Base-by-base conservation (phyloP, 495 filamentous ascomycete species). In the Podospora appendiculata region DNA sequence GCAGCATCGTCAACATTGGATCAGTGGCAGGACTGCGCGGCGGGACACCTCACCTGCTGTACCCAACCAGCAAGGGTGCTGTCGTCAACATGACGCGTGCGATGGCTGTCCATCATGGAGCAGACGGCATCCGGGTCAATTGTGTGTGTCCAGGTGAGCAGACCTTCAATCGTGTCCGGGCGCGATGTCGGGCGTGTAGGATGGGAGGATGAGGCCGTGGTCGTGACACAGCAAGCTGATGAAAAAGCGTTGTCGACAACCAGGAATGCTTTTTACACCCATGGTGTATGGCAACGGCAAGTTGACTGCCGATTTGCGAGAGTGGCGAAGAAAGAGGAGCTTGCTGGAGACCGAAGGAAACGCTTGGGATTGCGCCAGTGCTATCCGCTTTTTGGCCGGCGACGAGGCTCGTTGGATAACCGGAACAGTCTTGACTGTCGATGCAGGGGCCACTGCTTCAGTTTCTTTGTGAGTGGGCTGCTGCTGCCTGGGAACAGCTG, bases 41-140 rank as follows among this genome's bases (percentile, higher is more conserved):
- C 1, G 80, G 80, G 6, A 81, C 78, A 16, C 80, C 79, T 3
- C 70, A 78, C 65, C 52, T 85, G 2, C 61, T 84, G 8, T 85
- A 85, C 63, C 80, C 80, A 18, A 83, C 79, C 13, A 75, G 68
- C 47, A 84, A 85, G 54, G 81, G 80, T 0, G 80, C 80, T 0
- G 68, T 82, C 8, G 68, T 82, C 0, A 76, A 82, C 43, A 75
- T 83, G 76, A 82, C 79, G 9, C 57, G 79, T 13, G 77, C 76
- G 6, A 81, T 81, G 79, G 78, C 78, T 4, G 77, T 75, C 0
- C 77, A 83, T 55, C 79, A 82, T 65, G 78, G 69, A 0, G 35
- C 45, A 4, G 70, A 80, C 8, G 73, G 74, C 5, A 80, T 83
- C 39, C 54, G 79, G 12, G 79, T 82, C 1, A 83, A 83, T 45